Conservation (phyloP, 331 rosid genomes). For the Malus hybrid region DNA sequence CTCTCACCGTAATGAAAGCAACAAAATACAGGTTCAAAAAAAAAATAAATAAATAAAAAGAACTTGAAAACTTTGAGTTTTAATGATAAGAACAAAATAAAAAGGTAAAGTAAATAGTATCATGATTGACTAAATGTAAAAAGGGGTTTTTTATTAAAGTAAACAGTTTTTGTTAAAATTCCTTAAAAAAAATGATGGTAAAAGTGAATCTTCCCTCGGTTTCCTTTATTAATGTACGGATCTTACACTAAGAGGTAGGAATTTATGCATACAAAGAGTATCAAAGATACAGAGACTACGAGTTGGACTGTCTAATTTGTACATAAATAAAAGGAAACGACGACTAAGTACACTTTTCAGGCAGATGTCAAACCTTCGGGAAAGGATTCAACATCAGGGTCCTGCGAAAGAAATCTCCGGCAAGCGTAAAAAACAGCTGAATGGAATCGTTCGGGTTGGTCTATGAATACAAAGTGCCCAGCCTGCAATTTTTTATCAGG, state of each 20-base stretch:
- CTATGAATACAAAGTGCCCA: conserved; percentile 89
- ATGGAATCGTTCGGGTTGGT: conserved; percentile 66
- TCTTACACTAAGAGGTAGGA: background rate
- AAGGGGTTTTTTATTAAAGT: too few species aligned
- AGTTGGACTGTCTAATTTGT: background rate
- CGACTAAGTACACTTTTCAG: conserved; percentile 14
- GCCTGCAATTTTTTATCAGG: conserved; percentile 40
- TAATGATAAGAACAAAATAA: too few species aligned
- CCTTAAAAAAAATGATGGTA: too few species aligned
- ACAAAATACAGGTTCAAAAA: too few species aligned
- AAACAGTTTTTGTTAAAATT: too few species aligned
- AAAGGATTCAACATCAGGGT: conserved; percentile 44
- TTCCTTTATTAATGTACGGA: too few species aligned
- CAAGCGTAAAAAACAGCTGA: conserved; percentile 76
- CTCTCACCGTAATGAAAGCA: too few species aligned
- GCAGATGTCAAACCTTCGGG: conserved; percentile 67
- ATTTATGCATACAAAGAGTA: background rate
- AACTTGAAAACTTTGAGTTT: too few species aligned
- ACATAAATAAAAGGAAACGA: background rate
- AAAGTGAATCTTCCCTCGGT: too few species aligned
- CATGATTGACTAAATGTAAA: too few species aligned
- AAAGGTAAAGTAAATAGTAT: too few species aligned
- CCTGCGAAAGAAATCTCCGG: conserved; percentile 57
- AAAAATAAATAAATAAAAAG: too few species aligned
- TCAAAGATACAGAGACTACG: background rate